A percentile compares a stretch with the other conserved stretches of the same genome.
These are phyloP conservation scores for Saitozyma podzolica DNA, from an alignment of 768 basidiomycete genomes.

Conservation along the genomic window DNA sequence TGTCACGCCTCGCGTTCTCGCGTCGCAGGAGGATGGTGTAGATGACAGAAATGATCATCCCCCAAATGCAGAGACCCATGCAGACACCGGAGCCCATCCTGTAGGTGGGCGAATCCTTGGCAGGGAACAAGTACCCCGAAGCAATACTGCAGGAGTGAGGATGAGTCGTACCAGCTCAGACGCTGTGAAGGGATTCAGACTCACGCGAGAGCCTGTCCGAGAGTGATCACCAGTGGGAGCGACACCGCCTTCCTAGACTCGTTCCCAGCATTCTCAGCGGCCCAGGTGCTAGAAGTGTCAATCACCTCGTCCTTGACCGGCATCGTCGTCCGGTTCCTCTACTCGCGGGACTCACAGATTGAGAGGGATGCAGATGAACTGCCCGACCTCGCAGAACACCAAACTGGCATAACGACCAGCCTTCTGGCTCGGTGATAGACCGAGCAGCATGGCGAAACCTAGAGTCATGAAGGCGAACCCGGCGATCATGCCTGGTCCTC, in stretches of 20 bases:
- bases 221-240: slow-evolving; percentile 5
- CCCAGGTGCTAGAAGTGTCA: slow-evolving; percentile 1
- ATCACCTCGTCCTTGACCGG: no score
- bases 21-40: slow-evolving; percentile 3
- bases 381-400: no score
- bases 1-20: slow-evolving; percentile 3
- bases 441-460: no score
- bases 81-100: slow-evolving; percentile 15
- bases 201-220: slow-evolving; percentile 10
- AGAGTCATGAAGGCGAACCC: no score
- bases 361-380: no score
- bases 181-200: neutral
- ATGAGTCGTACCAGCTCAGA: no score
- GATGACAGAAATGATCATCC: neutral
- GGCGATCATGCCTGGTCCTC: no score
- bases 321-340: no score
- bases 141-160: slow-evolving; percentile 4
- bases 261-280: slow-evolving; percentile 15
- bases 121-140: slow-evolving; percentile 15
- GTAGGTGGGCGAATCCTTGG: slow-evolving; percentile 16
- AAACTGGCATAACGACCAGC: no score
- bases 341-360: no score
- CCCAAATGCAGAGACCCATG: slow-evolving; percentile 3
- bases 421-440: no score
- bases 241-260: slow-evolving; percentile 5